Conservation (phyloP, 192 early-diverging fungal species). For the Backusella psychrophila region DNA sequence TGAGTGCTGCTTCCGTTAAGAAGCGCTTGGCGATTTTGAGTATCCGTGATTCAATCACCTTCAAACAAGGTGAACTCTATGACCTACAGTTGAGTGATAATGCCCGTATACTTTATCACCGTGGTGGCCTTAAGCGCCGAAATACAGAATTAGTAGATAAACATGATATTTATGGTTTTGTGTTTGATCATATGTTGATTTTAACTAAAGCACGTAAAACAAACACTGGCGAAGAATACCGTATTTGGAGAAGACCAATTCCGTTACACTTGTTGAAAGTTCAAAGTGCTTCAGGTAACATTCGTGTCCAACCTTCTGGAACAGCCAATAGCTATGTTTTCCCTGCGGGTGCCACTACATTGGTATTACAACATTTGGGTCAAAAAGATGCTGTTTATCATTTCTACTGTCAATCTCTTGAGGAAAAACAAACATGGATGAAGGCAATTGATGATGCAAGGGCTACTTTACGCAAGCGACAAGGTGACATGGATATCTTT, state of each 20-base stretch:
- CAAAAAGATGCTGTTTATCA: conserved; percentile 52
- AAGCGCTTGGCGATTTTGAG: conserved; percentile 12
- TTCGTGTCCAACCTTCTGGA: not conserved
- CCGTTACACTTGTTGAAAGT: conserved; percentile 66
- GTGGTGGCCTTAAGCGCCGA: conserved; percentile 70
- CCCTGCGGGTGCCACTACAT: not conserved
- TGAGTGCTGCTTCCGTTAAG: not conserved
- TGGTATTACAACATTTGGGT: conserved; percentile 28
- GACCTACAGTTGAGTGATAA: conserved; percentile 73
- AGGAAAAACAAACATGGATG: conserved; percentile 78
- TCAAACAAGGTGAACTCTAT: conserved; percentile 43
- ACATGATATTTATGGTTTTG: conserved; percentile 72
- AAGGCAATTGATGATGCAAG: conserved; percentile 75
- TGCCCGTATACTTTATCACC: conserved; percentile 69
- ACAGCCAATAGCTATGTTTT: not conserved
- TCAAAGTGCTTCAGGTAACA: not conserved
- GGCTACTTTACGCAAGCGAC: conserved; percentile 30
- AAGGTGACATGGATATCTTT: conserved; percentile 44
- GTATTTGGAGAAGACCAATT: conserved; percentile 68
- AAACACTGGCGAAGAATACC: conserved; percentile 57
- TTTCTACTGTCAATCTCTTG: conserved; percentile 65
- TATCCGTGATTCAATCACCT: conserved; percentile 26
- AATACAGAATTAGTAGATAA: conserved; percentile 48
- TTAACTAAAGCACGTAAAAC: conserved; percentile 66
- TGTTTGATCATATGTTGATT: conserved; percentile 88